Conservation (phyloP, 2,329 filamentous ascomycete species). For the Xylaria hypoxylon region DNA sequence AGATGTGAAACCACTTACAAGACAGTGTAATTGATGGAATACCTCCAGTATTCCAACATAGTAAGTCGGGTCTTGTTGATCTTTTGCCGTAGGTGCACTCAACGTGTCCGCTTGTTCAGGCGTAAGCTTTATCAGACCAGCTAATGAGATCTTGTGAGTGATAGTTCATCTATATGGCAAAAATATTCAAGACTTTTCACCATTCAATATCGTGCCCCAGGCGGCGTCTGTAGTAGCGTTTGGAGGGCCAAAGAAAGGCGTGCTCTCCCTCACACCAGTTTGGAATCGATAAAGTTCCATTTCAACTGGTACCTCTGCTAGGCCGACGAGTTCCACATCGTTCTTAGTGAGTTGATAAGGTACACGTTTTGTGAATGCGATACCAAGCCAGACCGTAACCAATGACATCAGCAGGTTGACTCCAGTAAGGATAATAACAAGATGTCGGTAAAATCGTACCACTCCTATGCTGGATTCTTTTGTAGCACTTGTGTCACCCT, state of each 20-base stretch:
- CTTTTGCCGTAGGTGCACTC: conserved; percentile 5
- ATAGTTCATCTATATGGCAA: background rate
- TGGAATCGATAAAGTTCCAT: conserved; percentile 12
- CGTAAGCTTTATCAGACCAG: conserved; percentile 9
- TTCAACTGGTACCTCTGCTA: conserved; percentile 2
- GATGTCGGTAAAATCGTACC: background rate
- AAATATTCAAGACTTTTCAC: background rate
- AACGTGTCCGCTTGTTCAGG: background rate
- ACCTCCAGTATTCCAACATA: conserved; percentile 14
- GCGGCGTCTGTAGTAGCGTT: conserved; percentile 5
- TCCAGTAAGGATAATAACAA: conserved; percentile 9
- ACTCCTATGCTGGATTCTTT: background rate
- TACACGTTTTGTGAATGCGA: conserved; percentile 4
- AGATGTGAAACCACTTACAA: background rate
- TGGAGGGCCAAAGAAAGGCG: conserved; percentile 11
- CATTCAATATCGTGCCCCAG: conserved; percentile 7
- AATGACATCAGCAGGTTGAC: conserved; percentile 7
- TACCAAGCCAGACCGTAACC: conserved; percentile 3
- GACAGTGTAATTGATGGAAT: conserved; percentile 12
- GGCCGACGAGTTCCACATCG: conserved; percentile 4
- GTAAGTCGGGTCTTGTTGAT: background rate
- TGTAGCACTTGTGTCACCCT: background rate
- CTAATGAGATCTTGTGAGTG: background rate
- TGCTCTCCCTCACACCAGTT: conserved; percentile 5
- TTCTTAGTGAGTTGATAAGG: background rate